Conservation (phyloP, 345 rosid genomes). For the Salix viminalis region DNA sequence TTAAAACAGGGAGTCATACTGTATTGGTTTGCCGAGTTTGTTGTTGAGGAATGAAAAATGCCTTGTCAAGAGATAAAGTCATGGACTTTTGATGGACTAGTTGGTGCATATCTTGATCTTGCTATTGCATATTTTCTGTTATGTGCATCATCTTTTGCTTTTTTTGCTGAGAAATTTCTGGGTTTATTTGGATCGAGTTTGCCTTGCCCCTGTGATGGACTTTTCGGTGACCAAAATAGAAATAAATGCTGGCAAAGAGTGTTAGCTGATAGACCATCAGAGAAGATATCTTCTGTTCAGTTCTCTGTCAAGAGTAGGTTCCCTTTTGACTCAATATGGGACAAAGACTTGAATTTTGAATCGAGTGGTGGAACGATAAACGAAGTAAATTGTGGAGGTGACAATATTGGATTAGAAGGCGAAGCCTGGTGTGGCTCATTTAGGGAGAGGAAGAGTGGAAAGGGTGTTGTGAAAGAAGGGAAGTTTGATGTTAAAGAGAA, state of each 20-base stretch:
- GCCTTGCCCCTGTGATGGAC: slow-evolving; percentile 60
- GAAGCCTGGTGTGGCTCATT: slow-evolving; percentile 26
- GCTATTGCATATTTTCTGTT: slow-evolving; percentile 56
- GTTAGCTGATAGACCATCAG: slow-evolving; percentile 49
- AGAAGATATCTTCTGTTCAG: slow-evolving; percentile 46
- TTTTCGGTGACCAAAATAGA: slow-evolving; percentile 39
- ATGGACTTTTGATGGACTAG: slow-evolving; percentile 50
- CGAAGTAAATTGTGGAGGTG: slow-evolving; percentile 16
- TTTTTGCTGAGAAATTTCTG: slow-evolving; percentile 43
- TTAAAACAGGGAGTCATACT: neutral
- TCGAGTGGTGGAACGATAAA: slow-evolving; percentile 10
- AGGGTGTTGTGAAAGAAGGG: slow-evolving; percentile 28
- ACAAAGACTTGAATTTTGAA: slow-evolving; percentile 13
- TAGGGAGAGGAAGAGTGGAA: slow-evolving; percentile 9
- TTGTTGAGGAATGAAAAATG: slow-evolving; percentile 25
- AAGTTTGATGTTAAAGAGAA: slow-evolving; percentile 31
- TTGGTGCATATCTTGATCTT: slow-evolving; percentile 62
- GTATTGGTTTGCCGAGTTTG: neutral
- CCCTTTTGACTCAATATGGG: slow-evolving; percentile 41
- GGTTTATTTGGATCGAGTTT: slow-evolving; percentile 45
- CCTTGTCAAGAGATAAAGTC: slow-evolving; percentile 35
- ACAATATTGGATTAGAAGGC: slow-evolving; percentile 22
- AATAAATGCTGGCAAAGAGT: slow-evolving; percentile 43
- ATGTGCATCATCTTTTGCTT: slow-evolving; percentile 48
- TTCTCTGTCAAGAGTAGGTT: slow-evolving; percentile 32